Evolutionary conservation across 2,329 filamentous ascomycete species (phyloP).

Genomic region (Colletotrichum sp.): DNA sequence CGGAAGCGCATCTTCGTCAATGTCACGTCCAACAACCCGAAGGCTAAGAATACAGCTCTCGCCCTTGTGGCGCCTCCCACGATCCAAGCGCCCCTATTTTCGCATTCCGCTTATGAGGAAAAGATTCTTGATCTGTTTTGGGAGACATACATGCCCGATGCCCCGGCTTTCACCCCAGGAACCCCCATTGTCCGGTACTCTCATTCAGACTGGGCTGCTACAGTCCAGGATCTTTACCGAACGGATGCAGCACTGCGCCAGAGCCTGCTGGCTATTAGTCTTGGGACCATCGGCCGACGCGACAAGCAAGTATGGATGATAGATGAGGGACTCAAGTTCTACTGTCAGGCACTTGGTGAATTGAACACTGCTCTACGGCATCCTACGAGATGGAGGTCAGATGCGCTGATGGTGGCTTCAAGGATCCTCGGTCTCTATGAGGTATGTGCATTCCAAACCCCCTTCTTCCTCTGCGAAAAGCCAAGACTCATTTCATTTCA

Average conservation of each 20-base stretch:
- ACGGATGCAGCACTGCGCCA: slow-evolving; percentile 19
- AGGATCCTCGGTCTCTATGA: slow-evolving; percentile 25
- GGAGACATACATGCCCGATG: slow-evolving; percentile 20
- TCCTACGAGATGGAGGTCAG: slow-evolving; percentile 9
- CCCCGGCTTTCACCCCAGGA: not conserved
- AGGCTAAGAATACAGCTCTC: not conserved
- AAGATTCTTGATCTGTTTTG: slow-evolving; percentile 21
- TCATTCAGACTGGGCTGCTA: slow-evolving; percentile 24
- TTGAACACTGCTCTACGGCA: not conserved
- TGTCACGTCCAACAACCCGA: not conserved
- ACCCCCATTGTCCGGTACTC: slow-evolving; percentile 1
- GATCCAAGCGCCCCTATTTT: not conserved
- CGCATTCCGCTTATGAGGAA: slow-evolving; percentile 20
- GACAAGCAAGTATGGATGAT: slow-evolving; percentile 23
- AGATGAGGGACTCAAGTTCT: slow-evolving; percentile 24
- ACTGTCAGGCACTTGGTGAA: slow-evolving; percentile 22
- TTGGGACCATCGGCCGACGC: slow-evolving; percentile 23
- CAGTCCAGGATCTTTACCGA: slow-evolving; percentile 23
- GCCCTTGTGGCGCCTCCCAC: not conserved
- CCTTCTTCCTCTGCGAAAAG: not conserved
- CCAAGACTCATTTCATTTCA: not conserved
- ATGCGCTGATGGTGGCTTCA: slow-evolving; percentile 13
- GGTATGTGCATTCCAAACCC: slow-evolving; percentile 1
- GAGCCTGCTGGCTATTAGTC: slow-evolving; percentile 25
- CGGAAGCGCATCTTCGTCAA: slow-evolving; percentile 24